Base-by-base conservation (phyloP, 768 basidiomycete genomes). In the Tylopilus felleus region DNA sequence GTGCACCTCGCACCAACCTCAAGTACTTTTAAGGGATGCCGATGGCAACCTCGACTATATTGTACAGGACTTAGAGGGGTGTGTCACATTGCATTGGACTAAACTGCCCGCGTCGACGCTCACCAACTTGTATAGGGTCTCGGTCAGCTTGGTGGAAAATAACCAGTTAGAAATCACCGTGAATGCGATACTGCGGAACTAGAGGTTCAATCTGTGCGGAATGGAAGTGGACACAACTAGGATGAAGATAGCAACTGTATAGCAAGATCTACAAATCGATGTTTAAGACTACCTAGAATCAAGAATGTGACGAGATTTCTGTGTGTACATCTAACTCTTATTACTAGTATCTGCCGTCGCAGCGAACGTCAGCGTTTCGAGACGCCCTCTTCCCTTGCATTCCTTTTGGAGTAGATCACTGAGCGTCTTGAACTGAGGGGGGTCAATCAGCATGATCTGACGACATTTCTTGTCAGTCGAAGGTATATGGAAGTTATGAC, bases 381-480 rank as follows among this genome's bases (percentile, higher is more conserved):
- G 75, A 48, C 89, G 78, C 1, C 93, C 91, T 59, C 82, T 81
- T 17, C 92, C 92, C 70, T 96, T 95, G 66, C 87, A 88, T 66
- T 98, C 90, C 66, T 88, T 90, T 68, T 94, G 90, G 55, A 98
- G 72, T 39, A 98, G 71, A 56, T 98, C 96, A 62, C 88, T 90
- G 60, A 99, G 80, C 19, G 88, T 78, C 33, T 90, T 84, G 80
- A 97, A 96, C 61, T 90, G 86, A 39, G 89, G 83, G 5, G 97
- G 96, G 67, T 98, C 94, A 56, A 98, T 98, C 51, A 96, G 78
- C 75, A 96, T 79, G 44, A 88, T 82, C 96, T 98, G 13, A 49
- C 8, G n/a, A 45, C 36, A 29, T 35, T n/a, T 1, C 42, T 38
- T n/a, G 47, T 68, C 33, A 70, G 43, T 46, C 16, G n/a, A 41